phyloP scores from a whole-genome alignment of 495 filamentous ascomycete species.

The Baudoinia panamericana region DNA sequence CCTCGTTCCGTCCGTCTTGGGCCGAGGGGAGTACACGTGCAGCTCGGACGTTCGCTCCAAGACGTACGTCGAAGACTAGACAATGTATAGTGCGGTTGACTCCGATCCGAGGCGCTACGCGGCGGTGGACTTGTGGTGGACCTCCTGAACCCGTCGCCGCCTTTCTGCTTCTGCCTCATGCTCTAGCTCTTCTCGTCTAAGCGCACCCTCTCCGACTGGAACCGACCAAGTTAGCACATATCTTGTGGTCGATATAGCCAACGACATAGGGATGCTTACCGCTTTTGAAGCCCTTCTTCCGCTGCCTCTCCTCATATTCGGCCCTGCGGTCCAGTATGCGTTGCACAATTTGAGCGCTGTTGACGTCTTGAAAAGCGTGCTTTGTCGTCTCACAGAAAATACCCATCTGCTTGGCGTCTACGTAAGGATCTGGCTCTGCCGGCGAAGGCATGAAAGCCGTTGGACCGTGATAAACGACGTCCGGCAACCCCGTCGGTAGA shows the following conservation, averaged over 20 bases:
- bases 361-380: constrained; percentile 75
- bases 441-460: constrained; percentile 80
- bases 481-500: constrained; percentile 50
- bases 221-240: too few relatives aligned
- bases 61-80: too few relatives aligned
- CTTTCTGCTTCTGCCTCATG: constrained; percentile 29
- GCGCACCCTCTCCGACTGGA: constrained; percentile 54
- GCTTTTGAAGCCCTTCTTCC: constrained; percentile 73
- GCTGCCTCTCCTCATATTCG: constrained; percentile 80
- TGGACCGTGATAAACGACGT: constrained; percentile 86
- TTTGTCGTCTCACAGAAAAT: constrained; percentile 30
- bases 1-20: too few relatives aligned
- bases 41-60: too few relatives aligned
- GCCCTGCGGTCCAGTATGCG: constrained; percentile 73
- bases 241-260: too few relatives aligned
- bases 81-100: too few relatives aligned
- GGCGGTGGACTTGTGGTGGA: too few relatives aligned
- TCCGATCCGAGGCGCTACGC: too few relatives aligned
- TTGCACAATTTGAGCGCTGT: constrained; percentile 82
- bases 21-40: too few relatives aligned
- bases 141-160: constrained; percentile 5
- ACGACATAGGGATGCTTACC: too few relatives aligned
- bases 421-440: constrained; percentile 61
- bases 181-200: constrained; percentile 42
- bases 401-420: constrained; percentile 38